Percentiles rank a stretch among this genome's conserved stretches.
These are phyloP conservation scores for Sanghuangporus weigelae DNA, from an alignment of 1,284 basidiomycete species.

Conservation along the genomic window DNA sequence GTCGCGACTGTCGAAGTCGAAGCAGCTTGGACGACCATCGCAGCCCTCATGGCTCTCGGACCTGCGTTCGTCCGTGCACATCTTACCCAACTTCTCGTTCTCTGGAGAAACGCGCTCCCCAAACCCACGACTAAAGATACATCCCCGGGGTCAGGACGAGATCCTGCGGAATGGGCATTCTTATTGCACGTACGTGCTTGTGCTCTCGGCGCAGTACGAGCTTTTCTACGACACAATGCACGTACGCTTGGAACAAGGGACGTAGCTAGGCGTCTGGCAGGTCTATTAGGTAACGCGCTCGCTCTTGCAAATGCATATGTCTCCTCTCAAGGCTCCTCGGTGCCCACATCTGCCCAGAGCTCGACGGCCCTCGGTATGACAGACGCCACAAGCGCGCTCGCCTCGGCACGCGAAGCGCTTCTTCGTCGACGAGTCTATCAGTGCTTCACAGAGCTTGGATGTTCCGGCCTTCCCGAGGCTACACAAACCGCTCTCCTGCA, in stretches of 20 bases:
- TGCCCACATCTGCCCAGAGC: conserved; percentile 1
- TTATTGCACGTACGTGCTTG: conserved; percentile 88
- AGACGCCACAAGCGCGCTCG: conserved; percentile 22
- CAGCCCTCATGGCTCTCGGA: conserved; percentile 88
- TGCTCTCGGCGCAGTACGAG: conserved; percentile 83
- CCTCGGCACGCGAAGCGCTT: conserved; percentile 71
- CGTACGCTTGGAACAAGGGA: conserved; percentile 82
- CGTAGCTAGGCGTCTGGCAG: conserved; percentile 82
- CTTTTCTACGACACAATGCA: conserved; percentile 82
- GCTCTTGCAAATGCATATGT: conserved; percentile 77
- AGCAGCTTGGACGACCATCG: conserved; percentile 91
- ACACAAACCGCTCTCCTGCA: conserved; percentile 82
- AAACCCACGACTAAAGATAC: conserved; percentile 89
- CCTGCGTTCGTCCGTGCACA: conserved; percentile 92
- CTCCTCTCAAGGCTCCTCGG: conserved; percentile 32
- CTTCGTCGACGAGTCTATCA: conserved; percentile 84
- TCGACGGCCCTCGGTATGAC: conserved; percentile 37
- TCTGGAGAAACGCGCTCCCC: conserved; percentile 96
- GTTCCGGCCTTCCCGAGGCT: conserved; percentile 74
- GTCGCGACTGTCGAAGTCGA: conserved; percentile 85
- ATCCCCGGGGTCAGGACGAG: conserved; percentile 62
- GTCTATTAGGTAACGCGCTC: conserved; percentile 86
- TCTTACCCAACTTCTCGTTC: conserved; percentile 85
- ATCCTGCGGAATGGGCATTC: conserved; percentile 85
- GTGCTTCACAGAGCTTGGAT: conserved; percentile 82